Evolutionary conservation across 371 early-diverging fungal species (phyloP), one percentile per base, ranked within the genome.

Genomic region (Haplosporangium sp.): DNA sequence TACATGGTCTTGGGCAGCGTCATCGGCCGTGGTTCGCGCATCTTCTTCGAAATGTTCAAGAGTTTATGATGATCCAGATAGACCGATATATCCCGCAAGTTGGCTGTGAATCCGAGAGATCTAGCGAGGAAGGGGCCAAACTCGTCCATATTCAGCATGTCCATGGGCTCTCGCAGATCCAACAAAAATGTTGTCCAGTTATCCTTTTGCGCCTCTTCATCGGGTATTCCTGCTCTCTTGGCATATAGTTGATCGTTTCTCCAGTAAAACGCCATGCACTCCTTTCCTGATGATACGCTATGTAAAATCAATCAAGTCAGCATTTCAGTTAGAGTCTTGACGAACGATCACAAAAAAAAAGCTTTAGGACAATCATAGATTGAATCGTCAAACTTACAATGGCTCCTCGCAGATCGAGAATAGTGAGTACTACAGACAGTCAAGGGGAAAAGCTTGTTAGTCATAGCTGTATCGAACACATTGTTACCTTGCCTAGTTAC

Each of bases 251-350:
- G 93, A 82, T 96, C 96, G 4, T 94, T 95, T 69, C 90, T 92
- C 86, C 95, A 96, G 73, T 93, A 93, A 72, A 96, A 96, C 5
- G 92, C 95, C 94, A 96, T 93, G 70, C 94, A 93, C 56, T 92
- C 86, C 51, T 87, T 74, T 16, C 91, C 92, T 1, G 93, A 92
- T 55, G 85, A 83, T 7, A 90, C 91, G 55, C 89, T 89, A 64
- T 9, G 14, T 46, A 29, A 29, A 29, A 29, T 29, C 29, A 29
- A 29, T 29, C 29, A 29, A 29, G 29, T 29, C 29, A 29, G 29
- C 29, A 29, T 29, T 29, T 29, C 29, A 29, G 29, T 29, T 29
- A 29, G 4, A 29, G 29, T 4, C 29, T 29, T 29, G 29, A 29
- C 29, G 29, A 29, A 4, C 29, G 29, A 29, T 29, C 29, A 29